phyloP scores from a whole-genome alignment of 2,329 filamentous ascomycete genomes.

The Nemania sp. region DNA sequence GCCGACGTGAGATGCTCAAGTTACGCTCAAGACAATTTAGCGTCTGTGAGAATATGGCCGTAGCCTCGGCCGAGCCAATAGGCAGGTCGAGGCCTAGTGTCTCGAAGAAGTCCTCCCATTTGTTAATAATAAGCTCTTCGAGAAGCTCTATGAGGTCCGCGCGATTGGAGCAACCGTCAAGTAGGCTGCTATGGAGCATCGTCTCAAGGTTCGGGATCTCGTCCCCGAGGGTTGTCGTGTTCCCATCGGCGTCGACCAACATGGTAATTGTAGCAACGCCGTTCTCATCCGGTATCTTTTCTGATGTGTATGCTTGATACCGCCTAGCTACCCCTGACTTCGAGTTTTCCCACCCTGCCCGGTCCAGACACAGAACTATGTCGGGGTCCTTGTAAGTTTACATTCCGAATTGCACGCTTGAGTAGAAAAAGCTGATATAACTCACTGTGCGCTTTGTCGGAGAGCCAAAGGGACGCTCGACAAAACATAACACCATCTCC shows the following conservation, averaged over 20 bases:
- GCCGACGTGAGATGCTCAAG: constrained; percentile 42
- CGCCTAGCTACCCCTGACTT: constrained; percentile 39
- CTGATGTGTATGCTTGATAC: constrained; percentile 28
- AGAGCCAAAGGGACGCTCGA: constrained; percentile 53
- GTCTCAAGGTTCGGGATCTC: constrained; percentile 49
- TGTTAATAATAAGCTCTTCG: constrained; percentile 41
- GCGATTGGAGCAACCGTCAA: constrained; percentile 4
- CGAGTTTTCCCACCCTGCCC: constrained; percentile 42
- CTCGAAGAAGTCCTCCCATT: constrained; percentile 56
- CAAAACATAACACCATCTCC: constrained; percentile 49
- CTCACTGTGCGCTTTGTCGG: constrained; percentile 43
- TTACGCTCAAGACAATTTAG: constrained; percentile 54
- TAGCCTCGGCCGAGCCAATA: constrained; percentile 17
- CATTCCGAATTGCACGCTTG: neutral
- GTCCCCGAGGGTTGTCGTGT: constrained; percentile 10
- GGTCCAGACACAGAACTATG: constrained; percentile 52
- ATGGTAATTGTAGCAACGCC: constrained; percentile 4
- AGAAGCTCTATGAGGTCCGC: constrained; percentile 36
- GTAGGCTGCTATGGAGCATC: constrained; percentile 43
- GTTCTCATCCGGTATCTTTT: constrained; percentile 18
- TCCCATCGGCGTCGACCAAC: constrained; percentile 8
- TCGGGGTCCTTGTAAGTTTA: neutral
- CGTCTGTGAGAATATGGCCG: constrained; percentile 49
- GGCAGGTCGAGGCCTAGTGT: constrained; percentile 38
- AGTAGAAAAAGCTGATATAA: neutral